phyloP scores from a whole-genome alignment of 164 flowering plant genomes.

The Vitis cinerea region DNA sequence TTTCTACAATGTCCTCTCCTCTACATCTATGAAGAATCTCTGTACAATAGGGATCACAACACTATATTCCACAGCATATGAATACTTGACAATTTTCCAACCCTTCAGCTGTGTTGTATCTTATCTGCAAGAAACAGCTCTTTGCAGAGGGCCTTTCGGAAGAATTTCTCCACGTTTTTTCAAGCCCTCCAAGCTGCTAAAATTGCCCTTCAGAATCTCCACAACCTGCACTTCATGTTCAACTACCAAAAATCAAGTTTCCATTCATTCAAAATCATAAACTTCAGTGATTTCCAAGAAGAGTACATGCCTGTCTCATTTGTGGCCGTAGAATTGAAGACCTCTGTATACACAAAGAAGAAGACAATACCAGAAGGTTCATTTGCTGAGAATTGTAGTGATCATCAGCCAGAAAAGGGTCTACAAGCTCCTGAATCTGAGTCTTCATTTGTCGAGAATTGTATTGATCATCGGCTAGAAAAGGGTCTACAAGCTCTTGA shows the following conservation, averaged over 20 bases:
- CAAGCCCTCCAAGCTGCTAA: slow-evolving; percentile 39
- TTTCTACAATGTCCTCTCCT: no score
- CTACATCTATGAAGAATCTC: no score
- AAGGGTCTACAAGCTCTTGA: slow-evolving; percentile 52
- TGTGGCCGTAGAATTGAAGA: slow-evolving; percentile 49
- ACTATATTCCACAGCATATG: no score
- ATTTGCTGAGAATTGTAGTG: slow-evolving; percentile 36
- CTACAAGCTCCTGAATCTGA: slow-evolving; percentile 45
- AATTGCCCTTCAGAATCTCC: slow-evolving; percentile 45
- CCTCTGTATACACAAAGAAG: slow-evolving; percentile 56
- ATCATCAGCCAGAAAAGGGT: slow-evolving; percentile 37
- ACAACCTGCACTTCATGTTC: slow-evolving; percentile 31
- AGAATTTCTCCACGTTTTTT: slow-evolving; percentile 30
- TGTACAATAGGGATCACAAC: no score
- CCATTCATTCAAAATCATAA: background rate
- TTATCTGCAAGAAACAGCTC: slow-evolving; percentile 12
- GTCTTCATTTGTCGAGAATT: slow-evolving; percentile 44
- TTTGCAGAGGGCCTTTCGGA: slow-evolving; percentile 31
- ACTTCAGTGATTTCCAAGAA: background rate
- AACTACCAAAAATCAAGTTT: background rate
- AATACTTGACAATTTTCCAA: background rate
- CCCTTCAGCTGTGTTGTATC: slow-evolving; percentile 4
- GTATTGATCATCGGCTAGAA: slow-evolving; percentile 29
- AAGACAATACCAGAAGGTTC: slow-evolving; percentile 51
- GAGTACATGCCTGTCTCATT: slow-evolving; percentile 51